Base-by-base conservation (phyloP, 208 protist genomes). In the Blastocrithidia nonstop region DNA sequence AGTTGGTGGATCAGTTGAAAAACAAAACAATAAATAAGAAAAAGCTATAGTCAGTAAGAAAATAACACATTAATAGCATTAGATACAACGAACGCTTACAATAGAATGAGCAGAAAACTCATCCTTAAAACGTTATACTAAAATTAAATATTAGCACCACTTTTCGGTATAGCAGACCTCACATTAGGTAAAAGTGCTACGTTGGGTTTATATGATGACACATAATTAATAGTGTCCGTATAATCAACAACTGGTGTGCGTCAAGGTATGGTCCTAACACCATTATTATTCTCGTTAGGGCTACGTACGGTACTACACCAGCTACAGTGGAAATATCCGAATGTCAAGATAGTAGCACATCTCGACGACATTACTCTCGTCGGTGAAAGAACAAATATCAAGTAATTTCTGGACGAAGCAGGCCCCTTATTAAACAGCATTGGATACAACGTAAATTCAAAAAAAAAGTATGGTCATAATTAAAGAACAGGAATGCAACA, bases 21-120 rank as follows among this genome's bases (percentile, higher is more conserved):
- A 46, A 8, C 57, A 50, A 11, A 54, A 57, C 21, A 35, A 2
- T 19, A 39, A 17, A 54, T 54, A 5, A 20, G 51, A 32, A 22
- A 0, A 6, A 36, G 33, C 4, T 47, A 47, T 43, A 27, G 21
- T 11, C 5, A 16, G 27, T 24, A 2, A 1, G 6, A 1, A 13
- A 40, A 29, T 20, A 49, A 59, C 36, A 55, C 45, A 8, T 13
- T 62, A 2, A 57, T 57, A 27, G 49, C 54, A 1, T 35, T 70
- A 6, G 62, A 70, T 36, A 57, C 46, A 16, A 33, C 50, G 1
- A 70, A 64, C 32, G 62, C 62, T 20, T 70, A 64, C 51, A 70
- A 61, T 35, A 19, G 33, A 0, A 31, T 70, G 3, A 45, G 27
- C 0, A 25, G 56, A 1, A 6, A 13, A 1, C 3, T 8, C 0